Conservation (phyloP, 768 basidiomycete species). For the Cystobasidium ongulense region DNA sequence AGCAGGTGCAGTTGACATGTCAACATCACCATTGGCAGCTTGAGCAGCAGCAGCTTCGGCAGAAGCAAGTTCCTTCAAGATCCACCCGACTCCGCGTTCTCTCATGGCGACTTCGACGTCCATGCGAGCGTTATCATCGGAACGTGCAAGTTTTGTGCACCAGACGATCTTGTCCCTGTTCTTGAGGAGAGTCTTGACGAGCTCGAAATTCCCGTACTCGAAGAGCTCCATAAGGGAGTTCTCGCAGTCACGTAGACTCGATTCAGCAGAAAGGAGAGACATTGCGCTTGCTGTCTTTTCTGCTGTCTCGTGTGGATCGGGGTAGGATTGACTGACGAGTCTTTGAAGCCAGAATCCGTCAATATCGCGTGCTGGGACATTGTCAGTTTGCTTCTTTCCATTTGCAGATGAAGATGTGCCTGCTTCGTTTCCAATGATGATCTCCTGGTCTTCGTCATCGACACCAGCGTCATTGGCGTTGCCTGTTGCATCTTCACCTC, state of each 20-base stretch:
- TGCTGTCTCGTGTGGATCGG: slow-evolving; percentile 87
- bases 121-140: slow-evolving; percentile 75
- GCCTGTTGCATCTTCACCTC: slow-evolving; percentile 45
- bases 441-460: slow-evolving; percentile 56
- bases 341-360: slow-evolving; percentile 99
- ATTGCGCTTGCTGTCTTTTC: slow-evolving; percentile 81
- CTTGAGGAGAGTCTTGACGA: slow-evolving; percentile 81
- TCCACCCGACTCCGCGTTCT: slow-evolving; percentile 94
- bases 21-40: slow-evolving; percentile 38
- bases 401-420: slow-evolving; percentile 46
- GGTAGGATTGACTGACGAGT: slow-evolving; percentile 77
- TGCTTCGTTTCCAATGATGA: slow-evolving; percentile 69
- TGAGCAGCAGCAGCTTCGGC: slow-evolving; percentile 50
- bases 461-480: slow-evolving; percentile 43
- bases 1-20: slow-evolving; percentile 66
- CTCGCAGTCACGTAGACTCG: slow-evolving; percentile 80
- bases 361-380: slow-evolving; percentile 78
- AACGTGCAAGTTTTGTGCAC: slow-evolving; percentile 92
- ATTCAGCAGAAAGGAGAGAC: slow-evolving; percentile 74
- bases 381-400: slow-evolving; percentile 50
- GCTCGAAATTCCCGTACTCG: slow-evolving; percentile 76
- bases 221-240: slow-evolving; percentile 95
- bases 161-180: slow-evolving; percentile 94
- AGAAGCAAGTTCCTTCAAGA: slow-evolving; percentile 75
- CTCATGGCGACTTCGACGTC: slow-evolving; percentile 97